phyloP scores from a whole-genome alignment of 2,329 filamentous ascomycete species.

The Blastomyces percursus region DNA sequence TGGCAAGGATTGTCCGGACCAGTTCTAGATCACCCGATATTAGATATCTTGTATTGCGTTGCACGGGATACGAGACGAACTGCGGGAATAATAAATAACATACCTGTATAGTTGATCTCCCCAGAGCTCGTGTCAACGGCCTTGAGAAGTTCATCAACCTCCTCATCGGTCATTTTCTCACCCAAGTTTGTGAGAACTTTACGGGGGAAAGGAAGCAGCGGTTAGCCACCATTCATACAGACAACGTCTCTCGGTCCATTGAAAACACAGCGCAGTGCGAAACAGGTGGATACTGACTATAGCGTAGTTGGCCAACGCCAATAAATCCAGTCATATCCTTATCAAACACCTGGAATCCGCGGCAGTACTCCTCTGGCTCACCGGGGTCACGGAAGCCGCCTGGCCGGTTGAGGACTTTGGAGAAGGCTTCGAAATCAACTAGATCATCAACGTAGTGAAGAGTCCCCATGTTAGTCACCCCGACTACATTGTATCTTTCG shows the following conservation, averaged over 20 bases:
- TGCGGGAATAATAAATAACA: conserved; percentile 21
- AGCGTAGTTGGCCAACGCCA: conserved; percentile 92
- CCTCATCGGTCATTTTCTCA: conserved; percentile 98
- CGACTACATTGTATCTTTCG: neutral
- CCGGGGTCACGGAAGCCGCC: conserved; percentile 97
- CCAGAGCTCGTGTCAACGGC: conserved; percentile 91
- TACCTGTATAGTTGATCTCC: conserved; percentile 96
- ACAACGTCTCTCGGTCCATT: neutral
- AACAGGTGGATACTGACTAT: conserved; percentile 41
- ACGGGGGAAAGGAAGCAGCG: neutral
- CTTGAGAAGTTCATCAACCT: conserved; percentile 98
- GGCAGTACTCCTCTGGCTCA: conserved; percentile 96
- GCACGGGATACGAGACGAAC: neutral
- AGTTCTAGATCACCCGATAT: conserved; percentile 46
- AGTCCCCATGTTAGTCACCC: neutral
- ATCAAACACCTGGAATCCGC: conserved; percentile 98
- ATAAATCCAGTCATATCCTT: conserved; percentile 99
- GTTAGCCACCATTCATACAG: neutral
- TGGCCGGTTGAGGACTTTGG: conserved; percentile 91
- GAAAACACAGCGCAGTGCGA: neutral
- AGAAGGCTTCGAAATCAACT: conserved; percentile 98
- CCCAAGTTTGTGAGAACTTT: conserved; percentile 86
- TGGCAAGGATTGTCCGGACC: conserved; percentile 75
- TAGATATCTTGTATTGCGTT: conserved; percentile 8
- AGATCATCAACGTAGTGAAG: neutral